Base-by-base conservation (phyloP, 2,329 filamentous ascomycete genomes). In the Aspergillus sp. region DNA sequence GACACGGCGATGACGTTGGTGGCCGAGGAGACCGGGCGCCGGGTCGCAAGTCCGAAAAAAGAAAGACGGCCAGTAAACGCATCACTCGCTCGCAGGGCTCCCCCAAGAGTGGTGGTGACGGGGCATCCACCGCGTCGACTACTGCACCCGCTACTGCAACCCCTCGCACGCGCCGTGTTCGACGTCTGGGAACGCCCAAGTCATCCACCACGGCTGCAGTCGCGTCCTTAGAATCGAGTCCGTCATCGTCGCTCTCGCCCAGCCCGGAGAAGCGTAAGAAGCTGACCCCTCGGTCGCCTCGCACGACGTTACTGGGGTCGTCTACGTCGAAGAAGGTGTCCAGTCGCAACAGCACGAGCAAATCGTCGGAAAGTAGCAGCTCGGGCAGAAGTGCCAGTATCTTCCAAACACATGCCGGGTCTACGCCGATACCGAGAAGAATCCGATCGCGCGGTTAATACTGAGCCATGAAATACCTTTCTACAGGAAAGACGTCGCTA, bases 361-460 rank as follows among this genome's bases (percentile, higher is more conserved):
- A 61, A n/a, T 55, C 64, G 55, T 59, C 63, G 39, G 49, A 58
- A 42, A 63, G 63, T 29, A 61, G 64, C 49, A 60, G 49, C 49
- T 63, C 58, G 18, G 64, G 65, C 12, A 72, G 69, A 59, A 71
- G 66, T 54, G 68, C 70, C 54, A 73, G 58, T 59, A 61, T 71
- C 39, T 59, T 73, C 51, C 69, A 73, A 61, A 63, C 71, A 22
- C 71, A 67, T 55, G 73, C 74, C n/a, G 74, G 73, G 46, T 74
- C 71, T 54, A 76, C 73, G 1, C 74, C 73, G 36, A 71, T 71
- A 60, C 71, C 72, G 56, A 69, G 69, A 49, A 69, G 72, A 45
- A 66, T 76, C 50, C 73, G 73, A 39, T 64, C 68, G 36, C 64
- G 71, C 53, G 54, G 64, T 54, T 73, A 55, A 55, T 62, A 52